Evolutionary conservation across 768 basidiomycete genomes (phyloP), one percentile per base, ranked within the genome.

Genomic region (Harrya chromipes): DNA sequence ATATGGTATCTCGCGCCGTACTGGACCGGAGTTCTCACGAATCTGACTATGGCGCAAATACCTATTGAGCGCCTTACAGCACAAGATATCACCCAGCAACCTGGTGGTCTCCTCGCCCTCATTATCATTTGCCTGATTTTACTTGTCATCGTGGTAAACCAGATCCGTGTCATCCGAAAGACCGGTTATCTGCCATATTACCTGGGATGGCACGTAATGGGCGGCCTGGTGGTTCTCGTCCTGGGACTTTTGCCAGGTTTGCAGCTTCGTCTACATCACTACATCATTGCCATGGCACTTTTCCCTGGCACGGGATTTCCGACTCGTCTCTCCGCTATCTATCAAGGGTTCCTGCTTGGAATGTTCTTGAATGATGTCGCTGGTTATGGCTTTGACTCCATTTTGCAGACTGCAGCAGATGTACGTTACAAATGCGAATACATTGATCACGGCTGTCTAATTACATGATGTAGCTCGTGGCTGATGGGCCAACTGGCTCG

Each of bases 121-220:
- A 75, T 89, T 38, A 75, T 92, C 54, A 82, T 91, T 46, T 57
- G 85, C 36, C 53, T 90, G 12, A 70, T 87, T 51, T 64, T 91
- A 12, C 65, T 80, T 7, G 62, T 80, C 21, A 63, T 87, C 40
- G 80, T 78, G 29, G 59, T 85, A 31, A 92, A 92, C 62, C 92
- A 94, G 70, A 61, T 85, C 4, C 77, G 87, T n/a, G 81, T 91
- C 46, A 84, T 92, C 49, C 80, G 90, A 43, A 87, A 87, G 67
- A 91, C 88, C 0, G 90, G 91, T 1, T 90, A 87, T 83, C 69
- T 94, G 12, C 82, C 83, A 5, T 78, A 81, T 61, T 94, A 94
- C 63, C 62, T 84, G 27, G 75, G 74, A 6, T 91, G 90, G 87
- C 88, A 87, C 61, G 68, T 80, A 33, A 61, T 74, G 26, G 87